phyloP scores from a whole-genome alignment of 1,284 basidiomycete species.

The Volvariella volvacea region DNA sequence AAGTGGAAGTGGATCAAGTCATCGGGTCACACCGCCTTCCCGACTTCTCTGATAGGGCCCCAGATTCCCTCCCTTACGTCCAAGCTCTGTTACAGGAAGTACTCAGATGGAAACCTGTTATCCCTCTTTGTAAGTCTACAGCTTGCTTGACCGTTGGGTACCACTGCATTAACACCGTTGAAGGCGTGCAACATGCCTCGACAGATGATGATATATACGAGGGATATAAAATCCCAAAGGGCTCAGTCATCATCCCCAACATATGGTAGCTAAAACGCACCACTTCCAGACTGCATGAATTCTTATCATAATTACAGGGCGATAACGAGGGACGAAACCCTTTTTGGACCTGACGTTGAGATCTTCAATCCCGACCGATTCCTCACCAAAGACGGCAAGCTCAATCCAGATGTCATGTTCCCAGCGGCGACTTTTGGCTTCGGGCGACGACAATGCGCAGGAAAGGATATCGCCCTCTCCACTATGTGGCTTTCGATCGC shows the following conservation, averaged over 20 bases:
- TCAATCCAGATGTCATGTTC: constrained; percentile 10
- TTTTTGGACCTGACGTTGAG: constrained; percentile 14
- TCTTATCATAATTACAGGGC: constrained; percentile 8
- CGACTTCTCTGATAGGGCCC: constrained; percentile 19
- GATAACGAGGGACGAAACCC: constrained; percentile 16
- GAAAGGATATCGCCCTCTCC: constrained; percentile 22
- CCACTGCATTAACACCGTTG: no score
- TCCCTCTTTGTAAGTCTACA: constrained; percentile 23
- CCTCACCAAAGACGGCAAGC: constrained; percentile 12
- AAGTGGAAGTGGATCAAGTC: constrained; percentile 33
- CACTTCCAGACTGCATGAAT: neutral
- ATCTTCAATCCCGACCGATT: constrained; percentile 20
- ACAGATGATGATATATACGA: constrained; percentile 23
- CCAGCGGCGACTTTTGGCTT: constrained; percentile 16
- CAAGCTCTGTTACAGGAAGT: constrained; percentile 15
- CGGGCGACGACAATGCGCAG: constrained; percentile 16
- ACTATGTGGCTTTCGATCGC: constrained; percentile 32
- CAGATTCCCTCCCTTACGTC: constrained; percentile 13
- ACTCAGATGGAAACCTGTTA: constrained; percentile 14
- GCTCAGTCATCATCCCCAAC: constrained; percentile 22
- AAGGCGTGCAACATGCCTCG: constrained; percentile 19
- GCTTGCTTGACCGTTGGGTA: neutral
- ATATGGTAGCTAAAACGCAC: constrained; percentile 5
- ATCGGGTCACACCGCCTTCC: constrained; percentile 31
- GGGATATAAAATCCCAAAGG: constrained; percentile 27